Conservation (phyloP, 495 filamentous ascomycete species). For the Tuber brumale region DNA sequence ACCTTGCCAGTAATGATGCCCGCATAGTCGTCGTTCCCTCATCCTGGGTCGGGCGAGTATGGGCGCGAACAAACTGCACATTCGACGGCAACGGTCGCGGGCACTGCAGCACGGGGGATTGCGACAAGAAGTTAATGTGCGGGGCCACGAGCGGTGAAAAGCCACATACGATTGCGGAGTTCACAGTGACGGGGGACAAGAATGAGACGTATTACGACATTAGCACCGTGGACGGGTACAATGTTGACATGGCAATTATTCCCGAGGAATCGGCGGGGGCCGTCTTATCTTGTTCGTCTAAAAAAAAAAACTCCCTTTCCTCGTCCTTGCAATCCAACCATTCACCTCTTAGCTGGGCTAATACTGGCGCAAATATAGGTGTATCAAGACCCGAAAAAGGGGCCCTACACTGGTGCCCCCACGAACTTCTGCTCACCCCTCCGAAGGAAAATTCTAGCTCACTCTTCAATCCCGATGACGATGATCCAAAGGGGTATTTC, state of each 20-base stretch:
- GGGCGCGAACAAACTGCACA: constrained; percentile 76
- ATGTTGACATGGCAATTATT: constrained; percentile 63
- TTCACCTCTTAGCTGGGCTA: not conserved
- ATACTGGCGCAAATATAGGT: not conserved
- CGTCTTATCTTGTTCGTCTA: constrained; percentile 17
- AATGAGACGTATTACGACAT: constrained; percentile 73
- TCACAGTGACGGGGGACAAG: constrained; percentile 57
- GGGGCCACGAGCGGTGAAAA: constrained; percentile 55
- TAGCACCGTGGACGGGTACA: constrained; percentile 79
- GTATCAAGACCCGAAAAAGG: not conserved
- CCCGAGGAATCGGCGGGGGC: constrained; percentile 13
- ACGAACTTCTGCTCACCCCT: constrained; percentile 60
- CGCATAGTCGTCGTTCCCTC: constrained; percentile 53
- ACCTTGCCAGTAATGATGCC: constrained; percentile 50
- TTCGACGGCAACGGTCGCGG: constrained; percentile 47
- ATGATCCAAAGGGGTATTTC: constrained; percentile 59
- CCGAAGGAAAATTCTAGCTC: constrained; percentile 58
- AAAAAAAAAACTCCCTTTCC: too few relatives aligned
- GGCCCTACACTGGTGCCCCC: constrained; percentile 60
- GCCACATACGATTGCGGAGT: constrained; percentile 67
- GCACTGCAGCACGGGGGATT: constrained; percentile 70
- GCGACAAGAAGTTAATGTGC: constrained; percentile 60
- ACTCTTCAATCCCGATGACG: constrained; percentile 49
- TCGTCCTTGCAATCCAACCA: not conserved
- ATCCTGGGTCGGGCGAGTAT: constrained; percentile 72